Conservation (phyloP, 352 stramenopile species). For the Globisporangium nodosum region DNA sequence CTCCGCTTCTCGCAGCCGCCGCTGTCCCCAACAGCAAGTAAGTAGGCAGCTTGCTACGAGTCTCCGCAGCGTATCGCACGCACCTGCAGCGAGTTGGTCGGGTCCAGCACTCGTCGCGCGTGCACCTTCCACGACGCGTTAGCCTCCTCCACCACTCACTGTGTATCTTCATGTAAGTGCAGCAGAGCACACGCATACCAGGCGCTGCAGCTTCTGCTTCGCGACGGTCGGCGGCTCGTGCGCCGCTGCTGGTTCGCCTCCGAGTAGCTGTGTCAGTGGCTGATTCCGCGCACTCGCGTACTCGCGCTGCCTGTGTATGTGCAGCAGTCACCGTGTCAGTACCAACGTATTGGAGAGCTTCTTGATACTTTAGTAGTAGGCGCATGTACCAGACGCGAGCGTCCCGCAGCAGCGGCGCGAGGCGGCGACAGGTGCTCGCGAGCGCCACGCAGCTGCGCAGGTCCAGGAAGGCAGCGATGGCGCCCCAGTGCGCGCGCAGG, state of each 20-base stretch:
- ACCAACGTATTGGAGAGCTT: too few species aligned
- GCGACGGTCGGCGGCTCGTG: background rate
- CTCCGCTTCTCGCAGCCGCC: conserved; percentile 40
- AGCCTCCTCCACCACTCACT: background rate
- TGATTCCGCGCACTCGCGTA: conserved; percentile 25
- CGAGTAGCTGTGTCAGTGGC: conserved; percentile 26
- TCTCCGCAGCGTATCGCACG: background rate
- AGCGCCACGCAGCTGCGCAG: conserved; percentile 32
- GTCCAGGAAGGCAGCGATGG: conserved; percentile 30
- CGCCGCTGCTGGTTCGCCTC: conserved; percentile 1
- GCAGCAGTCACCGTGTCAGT: background rate
- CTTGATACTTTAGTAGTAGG: background rate
- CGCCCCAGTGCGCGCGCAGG: conserved; percentile 36
- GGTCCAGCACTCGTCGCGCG: conserved; percentile 35
- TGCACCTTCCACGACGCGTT: conserved; percentile 21
- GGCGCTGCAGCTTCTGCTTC: conserved; percentile 32
- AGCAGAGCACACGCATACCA: conserved; percentile 17
- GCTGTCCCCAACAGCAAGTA: conserved; percentile 3
- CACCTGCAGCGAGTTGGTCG: conserved; percentile 34
- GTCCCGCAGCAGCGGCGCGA: conserved; percentile 33
- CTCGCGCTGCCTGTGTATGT: conserved; percentile 22
- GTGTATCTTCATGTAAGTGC: too few species aligned
- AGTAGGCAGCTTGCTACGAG: background rate
- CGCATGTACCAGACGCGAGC: conserved; percentile 33
- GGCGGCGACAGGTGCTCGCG: conserved; percentile 25